Evolutionary conservation across 257 asterid genomes (phyloP), one percentile per base, ranked within the genome.

Genomic region (Jacaranda copaia): DNA sequence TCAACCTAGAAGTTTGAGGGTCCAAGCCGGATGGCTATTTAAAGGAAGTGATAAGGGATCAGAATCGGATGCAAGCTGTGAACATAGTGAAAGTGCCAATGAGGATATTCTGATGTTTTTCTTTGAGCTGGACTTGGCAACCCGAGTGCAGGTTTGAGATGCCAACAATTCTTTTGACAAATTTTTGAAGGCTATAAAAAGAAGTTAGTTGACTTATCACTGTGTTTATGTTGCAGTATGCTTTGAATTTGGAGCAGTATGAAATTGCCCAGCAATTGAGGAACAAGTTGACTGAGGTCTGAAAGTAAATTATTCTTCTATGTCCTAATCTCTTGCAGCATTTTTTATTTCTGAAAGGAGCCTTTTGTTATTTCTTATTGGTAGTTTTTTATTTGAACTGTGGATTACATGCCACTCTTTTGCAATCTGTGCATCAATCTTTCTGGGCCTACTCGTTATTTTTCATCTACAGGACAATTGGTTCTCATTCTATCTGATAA

Each of bases 21-120:
- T 83, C 77, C 85, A 80, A 74, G 98, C 94, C 53, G 93, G 98
- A 58, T 93, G 98, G 98, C 84, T 89, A 38, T 95, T 93, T 76
- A 89, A 84, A 78, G 92, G 92, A 78, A 89, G 77, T 65, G 88
- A 86, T 70, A 89, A 89, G 72, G 89, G 87, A 18, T 79, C 92
- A 1, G 85, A 81, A 68, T 87, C 77, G 60, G 90, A 92, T 77
- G 92, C 98, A 36, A 86, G 88, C 68, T 76, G 83, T 70, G 99
- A 95, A 88, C 97, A 86, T 43, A 95, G 99, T 78, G 98, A 93
- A 81, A 91, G 81, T 64, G 97, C 88, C 49, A 93, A 93, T 76
- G 98, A 93, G 80, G 97, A 95, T 84, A 93, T 95, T 64, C 74
- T 95, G 71, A 93, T 95, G 99, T 91, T 95, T 84, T 93, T 91